Base-by-base conservation (phyloP, 768 basidiomycete genomes). In the Candolleomyces eurysporus region DNA sequence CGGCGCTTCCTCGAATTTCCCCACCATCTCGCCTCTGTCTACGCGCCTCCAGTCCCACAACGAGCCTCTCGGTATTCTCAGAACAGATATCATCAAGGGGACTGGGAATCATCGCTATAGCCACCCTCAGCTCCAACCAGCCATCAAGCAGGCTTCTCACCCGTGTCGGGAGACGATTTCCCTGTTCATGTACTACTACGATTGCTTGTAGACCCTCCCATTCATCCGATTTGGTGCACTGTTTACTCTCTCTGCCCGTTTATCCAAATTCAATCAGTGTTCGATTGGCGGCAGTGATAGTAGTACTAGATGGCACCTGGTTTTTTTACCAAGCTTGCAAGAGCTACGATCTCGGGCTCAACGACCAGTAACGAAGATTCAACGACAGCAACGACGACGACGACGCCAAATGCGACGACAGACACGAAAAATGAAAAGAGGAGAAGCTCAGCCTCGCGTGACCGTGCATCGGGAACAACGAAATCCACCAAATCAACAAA, bases 301-400 rank as follows among this genome's bases (percentile, higher is more conserved):
- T 30, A 54, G 30, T 50, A 52, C 36, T 7, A 36, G 40, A 78
- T 78, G 77, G 73, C 77, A 1, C 75, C 77, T 11, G 74, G 65
- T 57, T 79, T 79, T 58, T 60, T 79, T 16, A 69, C 75, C 49
- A 79, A 78, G 64, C 69, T 79, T n/a, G 76, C 76, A 48, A 74
- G 72, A 60, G 65, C 63, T 42, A 62, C 73, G 30, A 66, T 69
- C 9, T 64, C 71, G 19, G 63, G 63, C 1, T 63, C 66, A 50
- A 62, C 63, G 19, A 49, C 72, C 45, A 46, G 45, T 17, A 46
- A 46, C 45, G 45, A 7, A 74, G 39, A 75, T 75, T 67, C 71
- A 74, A 52, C 71, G 72, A 50, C 71, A 9, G 70, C 60, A 65
- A 67, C 40, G 8, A 40, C 32, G 69, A 68, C 4, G 71, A 72